Conservation (phyloP, 148 eudicot species). For the Rhododendron ferrugineum region DNA sequence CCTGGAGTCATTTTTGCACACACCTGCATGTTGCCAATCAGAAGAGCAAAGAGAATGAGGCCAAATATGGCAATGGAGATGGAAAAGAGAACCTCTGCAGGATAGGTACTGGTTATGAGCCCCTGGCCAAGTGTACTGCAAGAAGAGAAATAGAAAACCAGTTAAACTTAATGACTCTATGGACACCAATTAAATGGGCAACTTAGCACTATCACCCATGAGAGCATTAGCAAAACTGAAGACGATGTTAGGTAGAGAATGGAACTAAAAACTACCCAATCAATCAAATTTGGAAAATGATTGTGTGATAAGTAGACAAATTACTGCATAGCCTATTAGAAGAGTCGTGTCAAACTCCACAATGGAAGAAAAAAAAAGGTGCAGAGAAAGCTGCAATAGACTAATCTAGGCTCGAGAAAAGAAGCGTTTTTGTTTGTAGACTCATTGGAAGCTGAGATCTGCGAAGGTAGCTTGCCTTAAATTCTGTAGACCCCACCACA, state of each 20-base stretch:
- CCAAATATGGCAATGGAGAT: constrained; percentile 50
- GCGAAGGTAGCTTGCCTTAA: constrained; percentile 36
- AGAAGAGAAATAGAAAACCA: constrained; percentile 5
- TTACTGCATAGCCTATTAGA: background rate
- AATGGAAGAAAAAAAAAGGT: background rate
- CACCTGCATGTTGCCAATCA: constrained; percentile 74
- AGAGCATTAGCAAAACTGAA: background rate
- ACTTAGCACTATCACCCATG: background rate
- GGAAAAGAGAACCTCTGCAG: constrained; percentile 48
- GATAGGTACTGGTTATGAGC: constrained; percentile 50
- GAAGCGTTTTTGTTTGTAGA: background rate
- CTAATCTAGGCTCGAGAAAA: background rate
- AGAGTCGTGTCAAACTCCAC: background rate
- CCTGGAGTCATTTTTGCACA: background rate
- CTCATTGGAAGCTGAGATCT: background rate
- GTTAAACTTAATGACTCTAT: background rate
- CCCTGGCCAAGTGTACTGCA: constrained; percentile 67
- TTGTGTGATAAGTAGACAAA: background rate
- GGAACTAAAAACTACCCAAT: background rate
- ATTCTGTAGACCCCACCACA: constrained; percentile 73
- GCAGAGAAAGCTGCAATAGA: background rate
- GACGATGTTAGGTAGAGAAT: background rate
- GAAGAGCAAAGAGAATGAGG: constrained; percentile 59
- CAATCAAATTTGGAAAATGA: background rate
- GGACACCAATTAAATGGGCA: background rate